Evolutionary conservation across 257 asterid genomes (phyloP).

Genomic region (Solanum corneliomulleri): DNA sequence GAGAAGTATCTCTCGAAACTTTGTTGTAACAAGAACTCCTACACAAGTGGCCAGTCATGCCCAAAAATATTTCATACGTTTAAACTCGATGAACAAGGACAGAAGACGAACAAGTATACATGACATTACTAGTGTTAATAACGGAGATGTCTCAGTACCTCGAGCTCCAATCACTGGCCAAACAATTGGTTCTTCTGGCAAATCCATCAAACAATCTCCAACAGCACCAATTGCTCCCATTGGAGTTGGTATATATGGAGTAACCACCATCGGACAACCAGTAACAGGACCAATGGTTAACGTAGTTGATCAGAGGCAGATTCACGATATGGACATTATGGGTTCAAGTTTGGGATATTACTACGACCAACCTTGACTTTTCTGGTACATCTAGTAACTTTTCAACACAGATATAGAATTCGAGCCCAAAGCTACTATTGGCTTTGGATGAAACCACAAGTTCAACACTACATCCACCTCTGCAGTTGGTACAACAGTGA

Average conservation of each 20-base stretch:
- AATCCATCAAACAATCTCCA: constrained; percentile 32
- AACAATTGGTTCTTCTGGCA: constrained; percentile 35
- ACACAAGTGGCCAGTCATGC: constrained; percentile 98
- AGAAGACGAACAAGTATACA: constrained; percentile 85
- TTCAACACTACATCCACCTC: neutral
- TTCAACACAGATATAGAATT: neutral
- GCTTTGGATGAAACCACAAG: neutral
- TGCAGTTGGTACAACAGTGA: constrained; percentile 52
- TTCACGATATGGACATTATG: neutral
- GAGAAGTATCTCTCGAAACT: constrained; percentile 86
- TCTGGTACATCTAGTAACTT: constrained; percentile 12
- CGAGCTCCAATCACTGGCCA: constrained; percentile 79
- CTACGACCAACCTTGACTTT: constrained; percentile 9
- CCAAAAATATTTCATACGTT: constrained; percentile 78
- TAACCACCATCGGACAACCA: constrained; percentile 66
- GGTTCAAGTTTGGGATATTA: neutral
- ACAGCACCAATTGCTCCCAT: constrained; percentile 20
- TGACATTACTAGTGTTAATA: constrained; percentile 70
- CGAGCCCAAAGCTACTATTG: neutral
- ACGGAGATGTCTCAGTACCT: constrained; percentile 46
- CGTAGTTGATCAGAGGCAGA: constrained; percentile 38
- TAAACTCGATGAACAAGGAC: constrained; percentile 89
- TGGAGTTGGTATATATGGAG: constrained; percentile 42
- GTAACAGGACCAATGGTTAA: constrained; percentile 61
- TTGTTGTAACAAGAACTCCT: constrained; percentile 82